A percentile compares a stretch with the other conserved stretches of the same genome.
Evolutionary conservation across 495 filamentous ascomycete species (phyloP).

Genomic region (Xylaria nigripes): DNA sequence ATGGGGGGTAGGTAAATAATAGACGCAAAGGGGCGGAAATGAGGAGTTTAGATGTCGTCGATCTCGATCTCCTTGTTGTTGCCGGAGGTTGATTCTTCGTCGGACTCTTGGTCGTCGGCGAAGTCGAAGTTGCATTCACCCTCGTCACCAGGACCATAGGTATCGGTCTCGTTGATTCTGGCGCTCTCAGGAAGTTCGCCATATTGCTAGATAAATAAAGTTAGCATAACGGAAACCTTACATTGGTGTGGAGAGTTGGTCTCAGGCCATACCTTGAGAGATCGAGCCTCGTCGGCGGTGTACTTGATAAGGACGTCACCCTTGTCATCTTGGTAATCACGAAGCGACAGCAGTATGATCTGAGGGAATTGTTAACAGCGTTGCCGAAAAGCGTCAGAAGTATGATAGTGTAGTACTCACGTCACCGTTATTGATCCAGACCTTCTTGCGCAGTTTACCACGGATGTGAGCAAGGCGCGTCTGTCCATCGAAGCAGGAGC

Average conservation of each 20-base stretch:
- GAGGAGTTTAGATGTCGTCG: constrained; percentile 55
- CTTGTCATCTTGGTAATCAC: constrained; percentile 98
- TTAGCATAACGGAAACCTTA: constrained; percentile 1
- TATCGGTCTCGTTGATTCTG: constrained; percentile 99
- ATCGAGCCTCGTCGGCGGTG: constrained; percentile 91
- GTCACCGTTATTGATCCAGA: constrained; percentile 98
- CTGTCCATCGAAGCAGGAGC: constrained; percentile 92
- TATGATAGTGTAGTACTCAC: not conserved
- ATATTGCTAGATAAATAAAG: constrained; percentile 58
- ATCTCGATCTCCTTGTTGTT: constrained; percentile 60
- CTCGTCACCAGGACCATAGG: constrained; percentile 64
- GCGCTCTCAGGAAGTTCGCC: constrained; percentile 94
- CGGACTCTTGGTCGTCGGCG: constrained; percentile 77
- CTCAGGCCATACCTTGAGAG: constrained; percentile 40
- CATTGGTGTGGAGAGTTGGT: not conserved
- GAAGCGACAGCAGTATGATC: constrained; percentile 92
- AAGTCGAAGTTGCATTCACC: constrained; percentile 80
- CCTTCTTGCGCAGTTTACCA: constrained; percentile 96
- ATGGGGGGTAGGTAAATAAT: not conserved
- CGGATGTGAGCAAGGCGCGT: constrained; percentile 79
- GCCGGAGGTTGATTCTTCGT: constrained; percentile 51
- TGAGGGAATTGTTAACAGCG: not conserved
- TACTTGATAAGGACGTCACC: constrained; percentile 99
- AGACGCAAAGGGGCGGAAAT: not conserved
- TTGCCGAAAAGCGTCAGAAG: not conserved